These are phyloP conservation scores for Ilyonectria sp. DNA, from an alignment of 2,329 filamentous ascomycete species.

Conservation along the genomic window DNA sequence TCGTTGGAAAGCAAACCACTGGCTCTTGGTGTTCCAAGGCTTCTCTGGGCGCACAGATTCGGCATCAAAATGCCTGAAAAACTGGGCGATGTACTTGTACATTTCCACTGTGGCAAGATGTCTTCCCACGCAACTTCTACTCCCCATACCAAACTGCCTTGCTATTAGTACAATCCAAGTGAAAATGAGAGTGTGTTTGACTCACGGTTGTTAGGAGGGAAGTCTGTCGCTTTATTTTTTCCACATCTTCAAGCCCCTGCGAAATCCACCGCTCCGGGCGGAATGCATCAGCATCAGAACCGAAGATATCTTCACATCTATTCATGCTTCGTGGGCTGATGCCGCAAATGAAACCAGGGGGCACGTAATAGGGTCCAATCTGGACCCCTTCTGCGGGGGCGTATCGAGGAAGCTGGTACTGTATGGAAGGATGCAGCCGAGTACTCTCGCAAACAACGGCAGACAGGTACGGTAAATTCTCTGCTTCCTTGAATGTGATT, in stretches of 20 bases:
- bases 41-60: neutral
- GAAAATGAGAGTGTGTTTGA: neutral
- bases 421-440: conserved; percentile 27
- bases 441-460: conserved; percentile 29
- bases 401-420: conserved; percentile 33
- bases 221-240: conserved; percentile 21
- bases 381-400: conserved; percentile 2
- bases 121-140: conserved; percentile 29
- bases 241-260: neutral
- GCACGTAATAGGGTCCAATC: conserved; percentile 21
- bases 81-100: conserved; percentile 31
- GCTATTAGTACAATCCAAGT: neutral
- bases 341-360: conserved; percentile 9
- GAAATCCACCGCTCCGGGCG: conserved; percentile 28
- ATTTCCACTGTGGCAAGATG: conserved; percentile 28
- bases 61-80: conserved; percentile 28
- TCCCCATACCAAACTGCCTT: conserved; percentile 32
- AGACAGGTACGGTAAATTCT: conserved; percentile 25
- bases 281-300: conserved; percentile 20
- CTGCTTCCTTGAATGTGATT: conserved; percentile 31
- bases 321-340: conserved; percentile 24
- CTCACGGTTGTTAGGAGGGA: conserved; percentile 22
- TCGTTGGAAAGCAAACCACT: conserved; percentile 26
- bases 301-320: conserved; percentile 16
- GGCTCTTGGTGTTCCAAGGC: conserved; percentile 13